A percentile compares a stretch with the other conserved stretches of the same genome.
Evolutionary conservation across 768 basidiomycete species (phyloP).

Genomic region (Daedaleopsis sinensis): DNA sequence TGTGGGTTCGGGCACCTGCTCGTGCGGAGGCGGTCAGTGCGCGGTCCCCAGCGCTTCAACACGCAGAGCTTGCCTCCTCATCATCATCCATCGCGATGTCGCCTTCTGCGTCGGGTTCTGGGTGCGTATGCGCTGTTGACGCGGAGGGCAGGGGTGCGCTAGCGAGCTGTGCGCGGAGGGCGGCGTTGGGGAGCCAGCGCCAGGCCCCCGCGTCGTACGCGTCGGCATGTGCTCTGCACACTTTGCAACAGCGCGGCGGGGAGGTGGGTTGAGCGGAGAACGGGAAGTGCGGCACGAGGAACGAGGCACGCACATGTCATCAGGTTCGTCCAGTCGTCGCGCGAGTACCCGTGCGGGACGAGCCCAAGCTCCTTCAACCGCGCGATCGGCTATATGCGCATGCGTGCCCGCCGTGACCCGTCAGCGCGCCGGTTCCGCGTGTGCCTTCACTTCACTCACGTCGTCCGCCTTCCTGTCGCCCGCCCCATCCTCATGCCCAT

Average conservation of each 20-base stretch:
- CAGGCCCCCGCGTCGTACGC: conserved; percentile 1
- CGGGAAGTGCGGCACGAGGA: background rate
- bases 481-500: background rate
- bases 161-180: background rate
- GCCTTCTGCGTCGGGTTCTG: background rate
- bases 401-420: background rate
- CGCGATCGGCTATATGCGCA: background rate
- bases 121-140: background rate
- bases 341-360: background rate
- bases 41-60: background rate
- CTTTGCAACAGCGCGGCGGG: background rate
- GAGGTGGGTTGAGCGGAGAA: background rate
- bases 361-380: background rate
- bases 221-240: background rate
- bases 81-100: background rate
- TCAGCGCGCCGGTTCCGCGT: background rate
- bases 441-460: background rate
- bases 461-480: background rate
- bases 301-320: conserved; percentile 2
- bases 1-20: background rate
- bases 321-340: conserved; percentile 9
- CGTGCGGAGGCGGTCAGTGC: background rate
- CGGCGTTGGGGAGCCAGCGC: conserved; percentile 3
- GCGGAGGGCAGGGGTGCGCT: background rate
- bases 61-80: background rate